phyloP scores from a whole-genome alignment of 306 rosid genomes.

The Psophocarpus tetragonolobus region DNA sequence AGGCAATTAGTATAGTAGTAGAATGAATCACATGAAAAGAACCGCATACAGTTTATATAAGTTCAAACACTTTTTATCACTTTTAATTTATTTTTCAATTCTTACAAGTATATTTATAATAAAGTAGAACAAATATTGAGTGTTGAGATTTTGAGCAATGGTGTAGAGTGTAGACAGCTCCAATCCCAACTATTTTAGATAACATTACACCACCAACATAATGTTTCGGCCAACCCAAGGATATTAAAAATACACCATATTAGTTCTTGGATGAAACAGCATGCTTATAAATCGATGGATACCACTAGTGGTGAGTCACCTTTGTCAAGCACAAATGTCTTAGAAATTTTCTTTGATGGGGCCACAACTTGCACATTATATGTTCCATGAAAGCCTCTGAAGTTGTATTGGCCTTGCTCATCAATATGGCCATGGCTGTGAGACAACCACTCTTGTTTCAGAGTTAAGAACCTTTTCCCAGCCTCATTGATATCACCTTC shows the following conservation, averaged over 20 bases:
- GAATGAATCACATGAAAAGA: neutral
- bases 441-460: slow-evolving; percentile 81
- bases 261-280: neutral
- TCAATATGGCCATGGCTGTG: slow-evolving; percentile 59
- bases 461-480: slow-evolving; percentile 64
- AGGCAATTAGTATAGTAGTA: neutral
- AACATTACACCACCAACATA: slow-evolving; percentile 22
- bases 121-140: neutral
- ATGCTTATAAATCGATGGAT: slow-evolving; percentile 49
- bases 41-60: neutral
- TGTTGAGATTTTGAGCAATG: neutral
- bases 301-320: slow-evolving; percentile 61
- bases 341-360: slow-evolving; percentile 50
- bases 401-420: slow-evolving; percentile 55
- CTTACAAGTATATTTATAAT: neutral
- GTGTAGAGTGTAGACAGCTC: neutral
- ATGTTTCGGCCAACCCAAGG: slow-evolving; percentile 1
- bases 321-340: slow-evolving; percentile 79
- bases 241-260: neutral
- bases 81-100: slow-evolving; percentile 5
- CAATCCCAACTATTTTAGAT: slow-evolving; percentile 21
- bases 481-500: slow-evolving; percentile 93
- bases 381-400: slow-evolving; percentile 87
- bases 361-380: slow-evolving; percentile 61
- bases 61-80: neutral